These are phyloP conservation scores for Ceratobasidium sp. DNA, from an alignment of 1,284 basidiomycete genomes.

Conservation along the genomic window DNA sequence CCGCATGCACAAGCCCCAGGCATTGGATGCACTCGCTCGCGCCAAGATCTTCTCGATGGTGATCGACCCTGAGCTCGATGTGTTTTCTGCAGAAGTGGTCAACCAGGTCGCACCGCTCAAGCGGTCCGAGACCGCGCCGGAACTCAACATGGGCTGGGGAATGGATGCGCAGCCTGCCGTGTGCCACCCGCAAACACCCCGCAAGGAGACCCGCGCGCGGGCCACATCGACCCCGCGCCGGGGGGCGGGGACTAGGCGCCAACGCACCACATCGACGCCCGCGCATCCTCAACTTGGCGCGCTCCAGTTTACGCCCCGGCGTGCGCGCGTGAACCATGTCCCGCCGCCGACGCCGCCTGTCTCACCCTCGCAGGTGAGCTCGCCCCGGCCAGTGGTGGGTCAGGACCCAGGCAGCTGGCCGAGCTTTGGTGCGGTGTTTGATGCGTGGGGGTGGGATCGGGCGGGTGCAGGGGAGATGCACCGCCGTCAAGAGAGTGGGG, in stretches of 20 bases:
- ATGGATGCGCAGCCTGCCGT: neutral
- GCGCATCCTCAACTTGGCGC: slow-evolving; percentile 3
- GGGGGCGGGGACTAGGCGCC: neutral
- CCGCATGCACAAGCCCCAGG: neutral
- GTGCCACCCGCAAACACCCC: slow-evolving; percentile 7
- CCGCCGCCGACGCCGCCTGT: slow-evolving; percentile 28
- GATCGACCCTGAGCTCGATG: slow-evolving; percentile 29
- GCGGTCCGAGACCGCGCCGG: slow-evolving; percentile 35
- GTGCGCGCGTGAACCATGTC: neutral
- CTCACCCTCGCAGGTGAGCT: slow-evolving; percentile 32
- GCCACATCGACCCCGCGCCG: slow-evolving; percentile 28
- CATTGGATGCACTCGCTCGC: slow-evolving; percentile 2
- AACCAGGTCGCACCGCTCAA: slow-evolving; percentile 11
- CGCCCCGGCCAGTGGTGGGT: slow-evolving; percentile 1
- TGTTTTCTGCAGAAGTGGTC: neutral
- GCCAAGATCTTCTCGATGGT: slow-evolving; percentile 37
- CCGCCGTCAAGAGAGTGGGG: slow-evolving; percentile 23
- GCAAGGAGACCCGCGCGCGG: slow-evolving; percentile 4
- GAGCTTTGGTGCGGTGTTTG: slow-evolving; percentile 36
- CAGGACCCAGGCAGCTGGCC: slow-evolving; percentile 26
- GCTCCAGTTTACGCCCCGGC: slow-evolving; percentile 2
- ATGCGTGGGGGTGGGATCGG: slow-evolving; percentile 3
- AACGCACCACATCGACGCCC: slow-evolving; percentile 21
- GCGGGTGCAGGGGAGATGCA: neutral
- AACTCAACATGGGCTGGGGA: slow-evolving; percentile 14